phyloP scores from a whole-genome alignment of 495 filamentous ascomycete species.

The Hyphodiscus hymeniophilus region DNA sequence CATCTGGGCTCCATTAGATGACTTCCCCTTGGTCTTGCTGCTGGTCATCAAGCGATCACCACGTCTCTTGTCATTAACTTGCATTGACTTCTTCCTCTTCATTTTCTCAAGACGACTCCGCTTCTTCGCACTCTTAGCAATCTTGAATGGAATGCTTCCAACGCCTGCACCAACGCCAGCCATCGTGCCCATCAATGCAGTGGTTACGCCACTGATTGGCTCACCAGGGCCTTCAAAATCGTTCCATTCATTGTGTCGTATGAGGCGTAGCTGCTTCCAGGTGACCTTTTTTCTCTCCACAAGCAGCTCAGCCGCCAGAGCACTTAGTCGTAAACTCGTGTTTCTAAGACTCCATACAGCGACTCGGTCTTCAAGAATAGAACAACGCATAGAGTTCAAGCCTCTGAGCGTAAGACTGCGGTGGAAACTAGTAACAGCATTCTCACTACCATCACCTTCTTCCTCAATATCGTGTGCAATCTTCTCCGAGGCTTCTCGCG shows the following conservation, averaged over 20 bases:
- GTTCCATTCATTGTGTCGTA: conserved; percentile 68
- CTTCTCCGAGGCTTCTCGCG: conserved; percentile 40
- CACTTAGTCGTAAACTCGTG: conserved; percentile 49
- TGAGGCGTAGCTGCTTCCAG: conserved; percentile 55
- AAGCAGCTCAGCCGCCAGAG: conserved; percentile 58
- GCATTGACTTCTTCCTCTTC: conserved; percentile 28
- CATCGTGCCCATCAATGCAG: conserved; percentile 45
- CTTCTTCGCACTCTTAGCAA: conserved; percentile 44
- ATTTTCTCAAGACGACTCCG: conserved; percentile 37
- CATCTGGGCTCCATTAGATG: background rate
- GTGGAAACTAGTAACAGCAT: conserved; percentile 59
- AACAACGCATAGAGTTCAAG: conserved; percentile 55
- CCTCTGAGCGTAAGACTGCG: conserved; percentile 47
- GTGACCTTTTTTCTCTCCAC: conserved; percentile 49
- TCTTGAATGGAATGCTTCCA: conserved; percentile 47
- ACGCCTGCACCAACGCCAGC: conserved; percentile 48
- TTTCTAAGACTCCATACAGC: conserved; percentile 67
- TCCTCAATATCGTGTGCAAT: conserved; percentile 48
- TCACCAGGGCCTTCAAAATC: conserved; percentile 74
- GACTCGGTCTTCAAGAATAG: conserved; percentile 48
- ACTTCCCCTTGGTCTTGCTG: conserved; percentile 8
- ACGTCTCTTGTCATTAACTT: too few species aligned
- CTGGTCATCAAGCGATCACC: too few species aligned
- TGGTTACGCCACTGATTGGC: conserved; percentile 56
- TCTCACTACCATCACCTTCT: conserved; percentile 51